Conservation (phyloP, 2,329 filamentous ascomycete species). For the Sclerotinia nivalis region DNA sequence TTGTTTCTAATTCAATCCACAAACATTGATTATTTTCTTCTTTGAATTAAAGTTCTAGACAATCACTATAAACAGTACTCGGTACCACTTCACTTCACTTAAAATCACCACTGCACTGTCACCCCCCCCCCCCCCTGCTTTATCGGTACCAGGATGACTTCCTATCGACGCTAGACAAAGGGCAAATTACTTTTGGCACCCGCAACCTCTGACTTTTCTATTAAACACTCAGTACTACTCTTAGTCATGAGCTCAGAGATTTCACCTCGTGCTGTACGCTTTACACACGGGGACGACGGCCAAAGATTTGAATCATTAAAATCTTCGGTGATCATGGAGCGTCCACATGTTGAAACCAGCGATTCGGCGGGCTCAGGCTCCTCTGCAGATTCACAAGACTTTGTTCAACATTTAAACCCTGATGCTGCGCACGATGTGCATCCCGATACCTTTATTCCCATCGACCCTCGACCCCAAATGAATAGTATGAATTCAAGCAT, state of each 20-base stretch:
- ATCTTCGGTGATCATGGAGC: conserved; percentile 41
- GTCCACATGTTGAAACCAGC: conserved; percentile 39
- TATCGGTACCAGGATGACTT: conserved; percentile 18
- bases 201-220: conserved; percentile 17
- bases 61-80: neutral
- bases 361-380: conserved; percentile 48
- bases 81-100: neutral
- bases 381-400: conserved; percentile 35
- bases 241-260: conserved; percentile 46
- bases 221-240: neutral
- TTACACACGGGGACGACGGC: conserved; percentile 53
- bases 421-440: conserved; percentile 28
- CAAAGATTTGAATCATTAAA: conserved; percentile 48
- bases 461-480: conserved; percentile 36
- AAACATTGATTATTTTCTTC: too few relatives aligned
- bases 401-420: conserved; percentile 33
- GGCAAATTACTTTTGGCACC: conserved; percentile 23
- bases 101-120: neutral
- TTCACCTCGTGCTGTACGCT: conserved; percentile 58
- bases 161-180: conserved; percentile 26
- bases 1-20: neutral
- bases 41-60: neutral
- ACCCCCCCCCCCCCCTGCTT: conserved; percentile 6
- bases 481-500: conserved; percentile 39
- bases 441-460: conserved; percentile 31